Evolutionary conservation across 2,329 filamentous ascomycete genomes (phyloP).

Genomic region (Cordyceps farinosa): DNA sequence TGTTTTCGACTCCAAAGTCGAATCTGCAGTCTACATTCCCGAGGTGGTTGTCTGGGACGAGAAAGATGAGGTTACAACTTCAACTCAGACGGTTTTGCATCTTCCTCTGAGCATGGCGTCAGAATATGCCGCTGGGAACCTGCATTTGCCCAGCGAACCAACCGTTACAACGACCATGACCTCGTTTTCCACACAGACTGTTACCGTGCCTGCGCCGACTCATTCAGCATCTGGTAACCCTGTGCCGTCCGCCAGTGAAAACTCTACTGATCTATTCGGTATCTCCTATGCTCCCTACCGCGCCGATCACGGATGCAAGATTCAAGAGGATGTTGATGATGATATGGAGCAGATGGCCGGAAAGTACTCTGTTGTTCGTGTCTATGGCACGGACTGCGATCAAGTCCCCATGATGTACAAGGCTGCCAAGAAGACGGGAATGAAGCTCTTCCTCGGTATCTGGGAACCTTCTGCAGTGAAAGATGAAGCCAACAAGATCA

Average conservation of each 20-base stretch:
- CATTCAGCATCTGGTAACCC: not conserved
- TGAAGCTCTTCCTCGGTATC: slow-evolving; percentile 73
- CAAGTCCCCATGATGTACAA: slow-evolving; percentile 61
- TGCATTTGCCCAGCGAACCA: slow-evolving; percentile 1
- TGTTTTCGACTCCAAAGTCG: slow-evolving; percentile 35
- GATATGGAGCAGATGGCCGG: slow-evolving; percentile 58
- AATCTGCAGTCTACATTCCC: slow-evolving; percentile 40
- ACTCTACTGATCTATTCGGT: slow-evolving; percentile 32
- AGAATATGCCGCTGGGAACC: not conserved
- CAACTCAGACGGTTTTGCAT: slow-evolving; percentile 34
- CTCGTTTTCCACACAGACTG: slow-evolving; percentile 11
- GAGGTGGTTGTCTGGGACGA: slow-evolving; percentile 60
- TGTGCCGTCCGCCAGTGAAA: not conserved
- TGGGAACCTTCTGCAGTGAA: slow-evolving; percentile 59
- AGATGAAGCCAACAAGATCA: slow-evolving; percentile 58
- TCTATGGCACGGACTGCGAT: slow-evolving; percentile 78
- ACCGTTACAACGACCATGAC: slow-evolving; percentile 5
- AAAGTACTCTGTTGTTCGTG: slow-evolving; percentile 62
- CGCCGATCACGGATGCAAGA: slow-evolving; percentile 61
- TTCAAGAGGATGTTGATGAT: slow-evolving; percentile 53
- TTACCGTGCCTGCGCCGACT: slow-evolving; percentile 7
- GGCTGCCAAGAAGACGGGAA: slow-evolving; percentile 59
- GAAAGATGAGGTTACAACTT: slow-evolving; percentile 48
- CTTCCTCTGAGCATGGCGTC: slow-evolving; percentile 18
- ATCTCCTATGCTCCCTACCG: slow-evolving; percentile 50